Conservation (phyloP, 1,139 yeast genomes). For the Citeromyces hawaiiensis region DNA sequence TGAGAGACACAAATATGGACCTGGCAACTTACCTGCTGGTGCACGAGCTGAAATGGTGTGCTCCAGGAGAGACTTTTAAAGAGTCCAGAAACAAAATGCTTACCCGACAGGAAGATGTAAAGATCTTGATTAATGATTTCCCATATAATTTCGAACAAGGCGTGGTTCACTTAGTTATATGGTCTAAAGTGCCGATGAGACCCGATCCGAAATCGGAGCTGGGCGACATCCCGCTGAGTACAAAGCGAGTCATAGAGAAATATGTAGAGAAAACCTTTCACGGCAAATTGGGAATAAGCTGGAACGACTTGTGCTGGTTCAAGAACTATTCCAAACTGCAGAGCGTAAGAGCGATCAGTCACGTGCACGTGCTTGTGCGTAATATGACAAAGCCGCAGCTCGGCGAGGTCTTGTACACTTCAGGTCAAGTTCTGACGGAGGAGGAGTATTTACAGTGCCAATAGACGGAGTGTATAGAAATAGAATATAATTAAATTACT, state of each 20-base stretch:
- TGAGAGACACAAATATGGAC: conserved; percentile 9
- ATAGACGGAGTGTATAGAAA: too few relatives aligned
- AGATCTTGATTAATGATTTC: conserved; percentile 20
- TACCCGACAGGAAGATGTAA: conserved; percentile 12
- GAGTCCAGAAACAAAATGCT: conserved; percentile 12
- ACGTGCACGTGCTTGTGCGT: conserved; percentile 38
- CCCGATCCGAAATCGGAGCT: conserved; percentile 16
- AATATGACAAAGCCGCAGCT: conserved; percentile 14
- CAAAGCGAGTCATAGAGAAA: conserved; percentile 22
- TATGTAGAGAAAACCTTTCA: conserved; percentile 33
- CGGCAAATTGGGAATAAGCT: conserved; percentile 21
- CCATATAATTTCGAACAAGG: conserved; percentile 23
- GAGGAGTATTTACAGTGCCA: neutral
- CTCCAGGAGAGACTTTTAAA: conserved; percentile 5
- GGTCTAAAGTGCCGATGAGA: conserved; percentile 28
- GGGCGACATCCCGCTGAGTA: conserved; percentile 31
- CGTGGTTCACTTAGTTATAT: conserved; percentile 23
- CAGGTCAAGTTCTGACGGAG: neutral
- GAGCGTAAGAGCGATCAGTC: conserved; percentile 44
- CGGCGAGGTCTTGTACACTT: neutral
- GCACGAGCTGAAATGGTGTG: conserved; percentile 14
- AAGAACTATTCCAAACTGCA: conserved; percentile 50
- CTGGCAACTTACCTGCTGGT: conserved; percentile 14
- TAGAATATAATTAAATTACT: neutral
- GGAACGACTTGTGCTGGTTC: conserved; percentile 39